Evolutionary conservation across 495 filamentous ascomycete genomes (phyloP).

Genomic region (Aspergillus nanangensis): DNA sequence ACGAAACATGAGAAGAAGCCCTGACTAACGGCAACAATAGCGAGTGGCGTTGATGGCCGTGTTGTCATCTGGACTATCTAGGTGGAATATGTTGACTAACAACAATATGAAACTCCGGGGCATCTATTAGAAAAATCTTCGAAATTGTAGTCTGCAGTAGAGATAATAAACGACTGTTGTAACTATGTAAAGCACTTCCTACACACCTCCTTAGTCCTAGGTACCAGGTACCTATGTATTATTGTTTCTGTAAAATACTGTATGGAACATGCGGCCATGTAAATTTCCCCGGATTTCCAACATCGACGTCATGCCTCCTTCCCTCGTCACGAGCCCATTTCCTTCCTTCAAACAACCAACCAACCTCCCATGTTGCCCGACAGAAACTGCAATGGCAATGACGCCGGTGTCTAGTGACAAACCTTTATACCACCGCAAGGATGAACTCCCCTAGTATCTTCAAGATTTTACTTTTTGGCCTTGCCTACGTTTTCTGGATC

Average conservation of each 20-base stretch:
- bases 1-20: constrained; percentile 1
- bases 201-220: not conserved
- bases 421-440: not conserved
- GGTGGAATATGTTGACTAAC: not conserved
- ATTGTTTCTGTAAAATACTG: constrained; percentile 1
- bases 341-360: not conserved
- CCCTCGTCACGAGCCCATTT: constrained; percentile 1
- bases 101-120: no score
- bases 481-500: not conserved
- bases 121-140: no score
- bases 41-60: constrained; percentile 91
- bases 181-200: no score
- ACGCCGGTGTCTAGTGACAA: not conserved
- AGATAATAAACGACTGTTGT: no score
- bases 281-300: constrained; percentile 9
- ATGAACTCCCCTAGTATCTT: not conserved
- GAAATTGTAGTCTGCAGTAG: no score
- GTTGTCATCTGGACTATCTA: constrained; percentile 72
- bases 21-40: constrained; percentile 47
- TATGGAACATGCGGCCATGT: not conserved
- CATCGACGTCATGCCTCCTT: not conserved
- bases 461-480: not conserved
- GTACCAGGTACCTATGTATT: not conserved
- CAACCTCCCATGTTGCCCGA: not conserved
- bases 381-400: not conserved